phyloP scores from a whole-genome alignment of 192 early-diverging fungal species.

The Funneliformis geosporum region DNA sequence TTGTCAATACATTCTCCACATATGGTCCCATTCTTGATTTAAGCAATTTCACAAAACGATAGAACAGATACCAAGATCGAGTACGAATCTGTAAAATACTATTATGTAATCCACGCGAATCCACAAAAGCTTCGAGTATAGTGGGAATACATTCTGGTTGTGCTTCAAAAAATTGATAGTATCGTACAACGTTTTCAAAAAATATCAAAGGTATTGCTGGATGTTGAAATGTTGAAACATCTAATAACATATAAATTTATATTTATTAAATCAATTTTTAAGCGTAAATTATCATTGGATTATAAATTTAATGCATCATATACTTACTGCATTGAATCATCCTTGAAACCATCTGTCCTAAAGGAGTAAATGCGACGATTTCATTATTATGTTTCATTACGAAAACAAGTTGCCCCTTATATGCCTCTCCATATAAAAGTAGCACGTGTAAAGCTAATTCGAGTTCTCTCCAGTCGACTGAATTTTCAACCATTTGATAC shows the following conservation, averaged over 20 bases:
- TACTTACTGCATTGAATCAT: constrained; percentile 65
- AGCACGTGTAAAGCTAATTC: constrained; percentile 76
- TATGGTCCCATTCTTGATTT: constrained; percentile 57
- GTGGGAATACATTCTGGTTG: constrained; percentile 64
- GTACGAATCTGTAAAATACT: constrained; percentile 66
- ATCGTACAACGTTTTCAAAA: constrained; percentile 75
- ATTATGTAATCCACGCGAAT: constrained; percentile 76
- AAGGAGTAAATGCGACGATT: constrained; percentile 44
- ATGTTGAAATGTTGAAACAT: constrained; percentile 74
- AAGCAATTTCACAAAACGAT: constrained; percentile 77
- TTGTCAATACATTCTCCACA: constrained; percentile 63
- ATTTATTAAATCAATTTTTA: constrained; percentile 31
- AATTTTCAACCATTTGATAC: constrained; percentile 48
- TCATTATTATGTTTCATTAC: constrained; percentile 39
- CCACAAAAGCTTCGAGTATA: constrained; percentile 75
- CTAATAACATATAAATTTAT: constrained; percentile 42
- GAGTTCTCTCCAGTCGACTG: constrained; percentile 71
- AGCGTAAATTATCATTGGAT: not conserved
- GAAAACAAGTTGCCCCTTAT: constrained; percentile 55
- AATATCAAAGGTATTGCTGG: constrained; percentile 68
- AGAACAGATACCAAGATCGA: constrained; percentile 86
- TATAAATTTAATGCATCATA: not conserved
- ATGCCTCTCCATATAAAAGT: constrained; percentile 71
- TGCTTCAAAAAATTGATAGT: constrained; percentile 70
- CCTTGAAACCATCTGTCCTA: constrained; percentile 61